Conservation (phyloP, 208 protist species). For the Giardia muris region DNA sequence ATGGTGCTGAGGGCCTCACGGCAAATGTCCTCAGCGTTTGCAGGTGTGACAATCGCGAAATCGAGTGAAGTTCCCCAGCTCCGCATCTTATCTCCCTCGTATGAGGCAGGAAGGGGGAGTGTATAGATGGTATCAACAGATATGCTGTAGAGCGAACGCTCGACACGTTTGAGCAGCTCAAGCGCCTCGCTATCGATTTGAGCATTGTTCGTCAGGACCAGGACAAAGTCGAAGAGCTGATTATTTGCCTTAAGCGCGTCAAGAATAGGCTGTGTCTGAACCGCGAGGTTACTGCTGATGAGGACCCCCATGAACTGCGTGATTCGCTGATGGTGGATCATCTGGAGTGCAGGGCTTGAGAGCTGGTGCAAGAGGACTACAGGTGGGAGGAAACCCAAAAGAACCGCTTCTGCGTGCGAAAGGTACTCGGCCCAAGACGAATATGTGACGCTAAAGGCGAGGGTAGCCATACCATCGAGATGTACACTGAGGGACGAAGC, state of each 20-base stretch:
- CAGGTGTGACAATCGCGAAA: not conserved
- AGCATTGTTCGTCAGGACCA: not conserved
- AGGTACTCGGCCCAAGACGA: not conserved
- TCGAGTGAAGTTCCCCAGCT: not conserved
- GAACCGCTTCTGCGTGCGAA: not conserved
- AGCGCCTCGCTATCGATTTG: not conserved
- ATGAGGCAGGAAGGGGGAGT: not conserved
- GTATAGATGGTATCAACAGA: not conserved
- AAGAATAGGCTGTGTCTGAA: not conserved
- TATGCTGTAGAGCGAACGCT: not conserved
- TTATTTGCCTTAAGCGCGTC: not conserved
- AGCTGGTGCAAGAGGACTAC: not conserved
- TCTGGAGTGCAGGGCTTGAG: not conserved
- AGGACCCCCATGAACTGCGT: not conserved
- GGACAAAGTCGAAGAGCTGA: not conserved
- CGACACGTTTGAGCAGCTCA: not conserved
- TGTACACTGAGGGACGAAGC: not conserved
- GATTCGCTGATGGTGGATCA: not conserved
- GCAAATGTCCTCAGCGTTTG: not conserved
- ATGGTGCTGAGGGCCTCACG: not conserved
- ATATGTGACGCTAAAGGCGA: not conserved
- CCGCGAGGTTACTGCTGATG: not conserved
- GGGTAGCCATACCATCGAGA: not conserved
- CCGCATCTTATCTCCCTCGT: not conserved
- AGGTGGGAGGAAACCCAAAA: not conserved